Base-by-base conservation (phyloP, 169 alveolate genomes). In the Plasmodium gallinaceum region DNA sequence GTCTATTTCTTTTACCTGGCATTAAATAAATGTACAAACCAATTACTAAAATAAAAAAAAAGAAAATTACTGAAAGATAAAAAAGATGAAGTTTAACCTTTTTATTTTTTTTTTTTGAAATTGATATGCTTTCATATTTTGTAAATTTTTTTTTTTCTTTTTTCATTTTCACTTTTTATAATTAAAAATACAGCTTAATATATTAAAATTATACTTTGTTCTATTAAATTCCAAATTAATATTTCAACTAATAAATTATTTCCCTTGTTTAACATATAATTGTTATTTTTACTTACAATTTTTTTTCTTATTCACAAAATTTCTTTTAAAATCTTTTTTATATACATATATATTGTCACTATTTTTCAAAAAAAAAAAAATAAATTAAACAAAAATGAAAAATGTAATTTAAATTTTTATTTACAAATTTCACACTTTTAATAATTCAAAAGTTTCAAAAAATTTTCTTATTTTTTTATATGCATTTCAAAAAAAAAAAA, bases 41-140 rank as follows among this genome's bases (percentile, higher is more conserved):
- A 20, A 83, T 43, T 48, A 57, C 74, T 71, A 42, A 61, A 5
- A 69, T 48, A 62, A 68, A 83, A 5, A 39, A 37, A 24, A 46
- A 48, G 51, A 83, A 83, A 57, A 69, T 83, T 37, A 83, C 22
- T 22, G 74, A 54, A 32, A 69, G 62, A 43, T 69, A 83, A 57
- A 83, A 58, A 62, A 83, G 86, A 64, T 83, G 73, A 46, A 52
- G 42, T 62, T 83, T 83, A 46, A 83, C 65, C 16, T 83, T 51
- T 68, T 42, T 83, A 60, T 7, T 70, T 58, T 68, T 69, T 83
- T 24, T 52, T 70, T 48, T 68, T 57, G 46, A 18, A 12, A 52
- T 22, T 10, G 65, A 37, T 52, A 22, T 52, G 39, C 57, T 76
- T 48, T 64, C 74, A 22, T 51, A n/a, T 43, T 18, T 43, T 37